phyloP scores from a whole-genome alignment of 148 eudicot species.

The Silene latifolia region DNA sequence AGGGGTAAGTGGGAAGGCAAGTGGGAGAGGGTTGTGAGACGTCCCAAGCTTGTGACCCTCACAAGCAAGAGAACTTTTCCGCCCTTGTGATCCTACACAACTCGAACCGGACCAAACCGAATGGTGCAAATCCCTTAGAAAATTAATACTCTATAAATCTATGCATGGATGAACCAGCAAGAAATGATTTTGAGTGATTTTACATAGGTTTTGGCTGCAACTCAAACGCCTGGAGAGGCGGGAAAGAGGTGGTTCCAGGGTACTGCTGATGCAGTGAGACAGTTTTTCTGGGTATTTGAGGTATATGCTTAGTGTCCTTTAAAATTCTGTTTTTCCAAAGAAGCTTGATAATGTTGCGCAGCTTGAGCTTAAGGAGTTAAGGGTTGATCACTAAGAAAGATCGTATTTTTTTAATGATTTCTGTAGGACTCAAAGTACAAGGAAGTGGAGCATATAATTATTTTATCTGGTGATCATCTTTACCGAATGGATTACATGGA shows the following conservation, averaged over 20 bases:
- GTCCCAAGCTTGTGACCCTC: no score
- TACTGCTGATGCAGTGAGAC: slow-evolving; percentile 48
- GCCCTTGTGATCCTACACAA: background rate
- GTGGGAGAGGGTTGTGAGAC: no score
- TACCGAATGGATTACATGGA: slow-evolving; percentile 88
- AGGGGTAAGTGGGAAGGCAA: no score
- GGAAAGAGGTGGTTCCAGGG: slow-evolving; percentile 46
- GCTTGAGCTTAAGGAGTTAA: background rate
- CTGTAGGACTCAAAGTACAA: slow-evolving; percentile 66
- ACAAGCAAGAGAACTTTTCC: no score
- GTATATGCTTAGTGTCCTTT: slow-evolving; percentile 1
- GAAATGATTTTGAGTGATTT: background rate
- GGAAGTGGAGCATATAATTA: slow-evolving; percentile 62
- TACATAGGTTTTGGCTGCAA: slow-evolving; percentile 38
- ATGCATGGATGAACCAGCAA: background rate
- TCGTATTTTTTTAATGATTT: slow-evolving; percentile 1
- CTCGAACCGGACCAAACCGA: background rate
- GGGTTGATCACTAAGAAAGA: background rate
- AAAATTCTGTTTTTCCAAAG: background rate
- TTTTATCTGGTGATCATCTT: slow-evolving; percentile 87
- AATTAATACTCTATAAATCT: background rate
- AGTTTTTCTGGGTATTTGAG: slow-evolving; percentile 39
- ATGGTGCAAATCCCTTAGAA: background rate
- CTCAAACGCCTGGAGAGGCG: slow-evolving; percentile 47
- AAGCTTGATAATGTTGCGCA: background rate